Conservation (phyloP, 1,284 basidiomycete species). For the Ustilago xerochloae region DNA sequence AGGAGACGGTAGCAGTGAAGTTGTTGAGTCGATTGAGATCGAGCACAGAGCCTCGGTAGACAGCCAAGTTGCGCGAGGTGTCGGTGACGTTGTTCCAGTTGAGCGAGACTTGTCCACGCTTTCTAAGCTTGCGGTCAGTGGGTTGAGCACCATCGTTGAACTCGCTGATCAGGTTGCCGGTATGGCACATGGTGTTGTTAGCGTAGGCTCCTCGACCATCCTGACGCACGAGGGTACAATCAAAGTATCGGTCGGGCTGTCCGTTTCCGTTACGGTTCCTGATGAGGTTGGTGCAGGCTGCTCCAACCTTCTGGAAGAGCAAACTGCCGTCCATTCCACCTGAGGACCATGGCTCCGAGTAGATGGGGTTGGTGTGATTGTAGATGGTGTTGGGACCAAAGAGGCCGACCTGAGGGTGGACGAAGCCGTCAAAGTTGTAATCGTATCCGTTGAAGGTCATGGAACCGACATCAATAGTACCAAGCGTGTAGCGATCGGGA, state of each 20-base stretch:
- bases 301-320: conserved; percentile 90
- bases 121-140: conserved; percentile 26
- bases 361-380: conserved; percentile 83
- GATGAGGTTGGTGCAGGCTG: conserved; percentile 82
- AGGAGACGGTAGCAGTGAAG: conserved; percentile 80
- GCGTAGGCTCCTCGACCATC: conserved; percentile 72
- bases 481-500: conserved; percentile 81
- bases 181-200: conserved; percentile 58
- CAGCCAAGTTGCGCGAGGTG: conserved; percentile 80
- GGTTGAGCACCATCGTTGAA: conserved; percentile 46
- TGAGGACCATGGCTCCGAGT: conserved; percentile 79
- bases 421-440: conserved; percentile 87
- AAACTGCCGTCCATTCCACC: conserved; percentile 90
- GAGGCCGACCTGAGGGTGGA: conserved; percentile 55
- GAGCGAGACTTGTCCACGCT: conserved; percentile 88
- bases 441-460: conserved; percentile 92
- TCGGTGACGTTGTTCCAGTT: conserved; percentile 86
- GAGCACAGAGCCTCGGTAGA: conserved; percentile 90
- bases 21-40: conserved; percentile 86
- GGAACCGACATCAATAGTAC: conserved; percentile 80
- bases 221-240: conserved; percentile 88
- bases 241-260: conserved; percentile 82
- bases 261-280: conserved; percentile 69
- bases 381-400: conserved; percentile 73
- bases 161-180: conserved; percentile 23